These are phyloP conservation scores for Crassisporium funariophilum DNA, from an alignment of 768 basidiomycete species.

Conservation along the genomic window DNA sequence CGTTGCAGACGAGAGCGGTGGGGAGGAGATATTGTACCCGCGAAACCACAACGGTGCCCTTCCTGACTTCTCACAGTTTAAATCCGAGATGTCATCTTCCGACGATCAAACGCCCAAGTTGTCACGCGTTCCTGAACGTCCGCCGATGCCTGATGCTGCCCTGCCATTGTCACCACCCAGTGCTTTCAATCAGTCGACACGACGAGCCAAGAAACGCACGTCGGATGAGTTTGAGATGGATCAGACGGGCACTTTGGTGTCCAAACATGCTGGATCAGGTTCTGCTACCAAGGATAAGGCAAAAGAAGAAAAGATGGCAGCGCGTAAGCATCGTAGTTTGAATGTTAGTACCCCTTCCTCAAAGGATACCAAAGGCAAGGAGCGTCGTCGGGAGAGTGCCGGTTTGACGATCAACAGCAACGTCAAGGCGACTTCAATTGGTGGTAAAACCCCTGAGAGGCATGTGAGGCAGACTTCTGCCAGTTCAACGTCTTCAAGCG, in stretches of 20 bases:
- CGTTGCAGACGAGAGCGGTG: constrained; percentile 81
- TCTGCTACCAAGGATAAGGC: constrained; percentile 43
- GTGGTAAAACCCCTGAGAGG: constrained; percentile 37
- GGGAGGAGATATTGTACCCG: constrained; percentile 88
- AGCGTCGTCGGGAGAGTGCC: constrained; percentile 57
- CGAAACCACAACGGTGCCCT: constrained; percentile 47
- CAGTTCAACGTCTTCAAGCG: constrained; percentile 66
- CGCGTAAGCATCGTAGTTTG: constrained; percentile 74
- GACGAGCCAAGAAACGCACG: constrained; percentile 70
- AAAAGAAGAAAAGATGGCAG: constrained; percentile 52
- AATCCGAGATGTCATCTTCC: constrained; percentile 21
- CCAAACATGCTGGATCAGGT: constrained; percentile 44
- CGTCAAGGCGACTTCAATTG: constrained; percentile 33
- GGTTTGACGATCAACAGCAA: constrained; percentile 43
- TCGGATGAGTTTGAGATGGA: constrained; percentile 86
- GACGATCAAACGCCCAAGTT: constrained; percentile 29
- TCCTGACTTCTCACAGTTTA: constrained; percentile 35
- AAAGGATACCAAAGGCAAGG: constrained; percentile 50
- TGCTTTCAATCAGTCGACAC: constrained; percentile 54
- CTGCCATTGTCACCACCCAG: constrained; percentile 59
- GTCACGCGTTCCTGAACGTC: constrained; percentile 33
- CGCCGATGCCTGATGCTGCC: constrained; percentile 27
- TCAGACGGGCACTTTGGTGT: constrained; percentile 60
- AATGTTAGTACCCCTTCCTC: constrained; percentile 46
- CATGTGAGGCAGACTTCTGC: constrained; percentile 72